Evolutionary conservation across 495 filamentous ascomycete genomes (phyloP).

Genomic region (Talaromyces ruber): DNA sequence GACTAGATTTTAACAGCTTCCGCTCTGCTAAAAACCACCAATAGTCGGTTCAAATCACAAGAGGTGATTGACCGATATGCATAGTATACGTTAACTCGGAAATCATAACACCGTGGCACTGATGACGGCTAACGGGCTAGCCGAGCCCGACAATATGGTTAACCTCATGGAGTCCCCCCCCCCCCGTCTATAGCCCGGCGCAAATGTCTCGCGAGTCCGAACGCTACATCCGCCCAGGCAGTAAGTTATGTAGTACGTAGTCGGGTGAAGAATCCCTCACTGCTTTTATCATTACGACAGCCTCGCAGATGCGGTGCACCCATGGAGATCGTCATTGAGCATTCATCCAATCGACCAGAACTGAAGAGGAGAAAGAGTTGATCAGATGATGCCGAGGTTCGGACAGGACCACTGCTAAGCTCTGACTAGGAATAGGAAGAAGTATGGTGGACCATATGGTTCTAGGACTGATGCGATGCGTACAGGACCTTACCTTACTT

Average conservation of each 20-base stretch:
- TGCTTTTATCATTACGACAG: background rate
- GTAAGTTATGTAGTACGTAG: background rate
- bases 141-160: slow-evolving; percentile 4
- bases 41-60: no score
- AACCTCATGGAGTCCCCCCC: slow-evolving; percentile 3
- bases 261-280: background rate
- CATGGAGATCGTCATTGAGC: background rate
- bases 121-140: background rate
- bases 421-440: background rate
- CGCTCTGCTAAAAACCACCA: no score
- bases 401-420: background rate
- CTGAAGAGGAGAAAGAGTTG: background rate
- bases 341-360: background rate
- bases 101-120: background rate
- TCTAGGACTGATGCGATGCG: no score
- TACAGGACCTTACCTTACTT: no score
- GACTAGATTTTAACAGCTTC: no score
- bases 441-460: background rate
- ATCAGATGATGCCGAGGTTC: background rate
- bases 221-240: background rate
- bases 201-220: background rate
- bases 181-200: background rate
- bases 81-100: background rate
- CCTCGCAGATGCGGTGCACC: background rate
- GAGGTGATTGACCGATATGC: no score